Conservation (phyloP, 345 rosid species). For the Trapa incisa region DNA sequence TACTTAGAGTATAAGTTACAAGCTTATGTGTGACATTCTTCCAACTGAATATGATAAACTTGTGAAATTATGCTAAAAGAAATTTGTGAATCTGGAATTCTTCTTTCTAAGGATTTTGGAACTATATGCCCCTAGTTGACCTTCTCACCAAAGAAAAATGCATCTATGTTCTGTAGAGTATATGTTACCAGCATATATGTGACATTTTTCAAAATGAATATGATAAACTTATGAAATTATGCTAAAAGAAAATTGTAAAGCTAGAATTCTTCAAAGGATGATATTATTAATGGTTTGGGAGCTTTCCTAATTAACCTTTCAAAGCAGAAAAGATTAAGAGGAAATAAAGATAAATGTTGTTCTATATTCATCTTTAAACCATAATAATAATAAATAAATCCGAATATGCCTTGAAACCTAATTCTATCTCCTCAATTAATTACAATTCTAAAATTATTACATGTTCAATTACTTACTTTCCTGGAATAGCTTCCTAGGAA, state of each 20-base stretch:
- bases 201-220: slow-evolving; percentile 3
- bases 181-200: slow-evolving; percentile 5
- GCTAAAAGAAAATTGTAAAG: background rate
- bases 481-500: background rate
- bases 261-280: background rate
- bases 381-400: background rate
- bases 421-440: background rate
- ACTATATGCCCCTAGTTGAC: background rate
- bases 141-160: slow-evolving; percentile 5
- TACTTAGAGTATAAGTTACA: slow-evolving; percentile 10
- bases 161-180: slow-evolving; percentile 7
- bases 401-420: background rate
- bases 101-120: background rate
- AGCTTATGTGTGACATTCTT: slow-evolving; percentile 3
- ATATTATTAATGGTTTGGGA: background rate
- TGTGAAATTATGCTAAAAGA: background rate
- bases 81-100: background rate
- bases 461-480: background rate
- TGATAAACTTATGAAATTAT: background rate
- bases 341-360: background rate
- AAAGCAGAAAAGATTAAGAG: background rate
- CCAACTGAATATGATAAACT: background rate
- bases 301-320: slow-evolving; percentile 6
- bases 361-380: background rate
- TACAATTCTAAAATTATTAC: background rate